Evolutionary conservation across 116 monocot species (phyloP).

Genomic region (Phalaenopsis hybrid): DNA sequence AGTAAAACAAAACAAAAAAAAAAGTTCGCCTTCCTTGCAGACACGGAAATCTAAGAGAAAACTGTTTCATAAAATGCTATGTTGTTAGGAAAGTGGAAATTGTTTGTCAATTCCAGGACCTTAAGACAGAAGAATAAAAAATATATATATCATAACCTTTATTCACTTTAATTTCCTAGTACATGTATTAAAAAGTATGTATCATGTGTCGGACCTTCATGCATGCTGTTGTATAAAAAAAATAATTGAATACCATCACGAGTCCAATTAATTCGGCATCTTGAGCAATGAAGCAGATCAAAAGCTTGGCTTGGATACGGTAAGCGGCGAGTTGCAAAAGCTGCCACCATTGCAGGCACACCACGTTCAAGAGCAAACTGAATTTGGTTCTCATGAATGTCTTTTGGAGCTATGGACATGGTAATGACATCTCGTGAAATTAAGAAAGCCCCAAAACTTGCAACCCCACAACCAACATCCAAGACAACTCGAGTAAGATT

Average conservation of each 20-base stretch:
- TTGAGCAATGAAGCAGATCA: constrained; percentile 92
- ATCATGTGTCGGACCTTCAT: neutral
- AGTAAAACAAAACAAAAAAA: neutral
- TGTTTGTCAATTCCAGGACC: neutral
- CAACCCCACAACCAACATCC: constrained; percentile 97
- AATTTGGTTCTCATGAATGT: constrained; percentile 97
- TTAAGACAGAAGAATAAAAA: neutral
- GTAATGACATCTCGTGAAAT: constrained; percentile 75
- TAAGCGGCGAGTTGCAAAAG: constrained; percentile 79
- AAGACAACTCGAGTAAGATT: constrained; percentile 55
- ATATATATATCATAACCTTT: neutral
- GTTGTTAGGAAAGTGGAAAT: neutral
- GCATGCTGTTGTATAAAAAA: neutral
- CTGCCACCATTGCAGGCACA: constrained; percentile 95
- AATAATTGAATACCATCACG: constrained; percentile 67
- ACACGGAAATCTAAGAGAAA: neutral
- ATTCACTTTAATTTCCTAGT: neutral
- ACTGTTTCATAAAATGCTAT: neutral
- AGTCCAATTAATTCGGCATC: constrained; percentile 92
- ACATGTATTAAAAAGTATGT: neutral
- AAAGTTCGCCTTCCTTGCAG: neutral
- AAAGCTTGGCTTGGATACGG: constrained; percentile 91
- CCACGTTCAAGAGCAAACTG: constrained; percentile 99
- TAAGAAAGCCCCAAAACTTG: constrained; percentile 91
- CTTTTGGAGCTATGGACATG: constrained; percentile 94